phyloP scores from a whole-genome alignment of 345 rosid species.

The Mercurialis annua region DNA sequence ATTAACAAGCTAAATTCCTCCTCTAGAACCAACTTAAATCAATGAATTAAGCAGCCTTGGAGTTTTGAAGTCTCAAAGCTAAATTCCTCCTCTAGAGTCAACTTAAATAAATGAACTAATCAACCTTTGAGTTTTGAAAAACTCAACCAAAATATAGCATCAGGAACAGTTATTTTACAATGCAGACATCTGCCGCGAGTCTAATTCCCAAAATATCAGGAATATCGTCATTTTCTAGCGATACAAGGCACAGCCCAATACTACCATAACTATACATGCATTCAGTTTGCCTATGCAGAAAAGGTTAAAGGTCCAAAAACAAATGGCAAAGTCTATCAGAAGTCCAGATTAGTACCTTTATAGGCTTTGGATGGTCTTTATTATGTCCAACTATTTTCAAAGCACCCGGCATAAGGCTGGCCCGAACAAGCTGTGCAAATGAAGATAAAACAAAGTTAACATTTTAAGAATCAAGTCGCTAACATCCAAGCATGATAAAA shows the following conservation, averaged over 20 bases:
- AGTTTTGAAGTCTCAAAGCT: too few species aligned
- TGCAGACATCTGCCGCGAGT: background rate
- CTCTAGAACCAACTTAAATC: background rate
- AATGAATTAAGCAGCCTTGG: too few species aligned
- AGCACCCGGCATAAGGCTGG: constrained; percentile 86
- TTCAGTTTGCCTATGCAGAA: background rate
- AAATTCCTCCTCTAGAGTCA: background rate
- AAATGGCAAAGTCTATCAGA: background rate
- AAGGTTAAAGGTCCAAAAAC: background rate
- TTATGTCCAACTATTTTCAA: constrained; percentile 79
- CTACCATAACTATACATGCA: background rate
- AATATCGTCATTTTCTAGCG: background rate
- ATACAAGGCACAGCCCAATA: background rate
- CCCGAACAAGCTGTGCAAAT: constrained; percentile 58
- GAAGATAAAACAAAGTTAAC: background rate
- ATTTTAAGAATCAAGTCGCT: background rate
- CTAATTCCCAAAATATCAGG: background rate
- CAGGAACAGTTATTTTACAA: background rate
- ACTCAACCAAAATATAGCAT: background rate
- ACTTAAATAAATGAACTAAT: background rate
- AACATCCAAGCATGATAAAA: background rate
- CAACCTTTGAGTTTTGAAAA: too few species aligned
- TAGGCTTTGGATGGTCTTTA: constrained; percentile 92
- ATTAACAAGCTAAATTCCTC: background rate
- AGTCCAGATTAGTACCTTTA: constrained; percentile 50